Percentiles rank a stretch among this genome's conserved stretches.
Conservation (phyloP, 2,329 filamentous ascomycete genomes). For the Pezicula radicicola region DNA sequence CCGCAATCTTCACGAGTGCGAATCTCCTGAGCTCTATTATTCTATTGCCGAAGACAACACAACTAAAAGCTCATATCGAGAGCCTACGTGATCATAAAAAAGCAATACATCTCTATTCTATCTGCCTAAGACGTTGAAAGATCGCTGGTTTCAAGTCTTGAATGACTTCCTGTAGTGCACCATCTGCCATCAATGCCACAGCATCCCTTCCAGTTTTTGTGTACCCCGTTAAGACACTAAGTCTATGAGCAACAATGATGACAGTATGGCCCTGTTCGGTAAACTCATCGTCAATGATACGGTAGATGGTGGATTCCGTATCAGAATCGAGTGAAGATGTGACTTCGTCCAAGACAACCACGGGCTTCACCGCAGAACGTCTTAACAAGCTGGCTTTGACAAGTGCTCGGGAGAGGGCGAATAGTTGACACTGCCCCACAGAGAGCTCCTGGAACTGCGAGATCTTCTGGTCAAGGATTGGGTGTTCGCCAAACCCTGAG, state of each 20-base stretch:
- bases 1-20: too few relatives aligned
- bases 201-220: conserved; percentile 23
- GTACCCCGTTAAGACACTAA: conserved; percentile 21
- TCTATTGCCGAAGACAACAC: too few relatives aligned
- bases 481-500: conserved; percentile 4
- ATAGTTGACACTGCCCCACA: conserved; percentile 43
- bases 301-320: conserved; percentile 30
- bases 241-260: conserved; percentile 32
- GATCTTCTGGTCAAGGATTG: conserved; percentile 24
- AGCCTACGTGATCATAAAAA: too few relatives aligned
- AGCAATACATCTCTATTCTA: too few relatives aligned
- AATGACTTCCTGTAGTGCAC: conserved; percentile 3
- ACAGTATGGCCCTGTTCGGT: conserved; percentile 25
- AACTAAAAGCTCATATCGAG: too few relatives aligned
- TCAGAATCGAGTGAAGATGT: conserved; percentile 35
- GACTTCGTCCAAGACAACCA: conserved; percentile 40
- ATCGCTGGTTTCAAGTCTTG: too few relatives aligned
- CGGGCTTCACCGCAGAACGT: conserved; percentile 19
- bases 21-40: too few relatives aligned
- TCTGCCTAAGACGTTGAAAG: too few relatives aligned
- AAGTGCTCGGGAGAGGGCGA: conserved; percentile 44
- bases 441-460: conserved; percentile 27
- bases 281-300: conserved; percentile 31
- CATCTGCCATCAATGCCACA: conserved; percentile 25
- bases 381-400: conserved; percentile 22